phyloP scores from a whole-genome alignment of 2,329 filamentous ascomycete species.

The Tolypocladium nubicola region DNA sequence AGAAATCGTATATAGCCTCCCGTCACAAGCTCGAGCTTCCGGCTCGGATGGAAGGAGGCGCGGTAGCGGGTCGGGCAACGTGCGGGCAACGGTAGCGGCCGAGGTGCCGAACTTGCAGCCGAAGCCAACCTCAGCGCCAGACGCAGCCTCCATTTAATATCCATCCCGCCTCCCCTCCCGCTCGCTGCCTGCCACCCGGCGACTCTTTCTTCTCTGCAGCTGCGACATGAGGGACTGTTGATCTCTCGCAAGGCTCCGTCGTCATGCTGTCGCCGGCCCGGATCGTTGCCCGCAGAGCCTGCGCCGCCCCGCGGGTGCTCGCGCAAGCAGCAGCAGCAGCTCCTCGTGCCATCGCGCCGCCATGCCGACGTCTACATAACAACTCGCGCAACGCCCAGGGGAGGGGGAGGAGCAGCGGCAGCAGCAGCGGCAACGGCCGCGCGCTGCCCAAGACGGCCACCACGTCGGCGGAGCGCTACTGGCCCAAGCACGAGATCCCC shows the following conservation, averaged over 20 bases:
- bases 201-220: background rate
- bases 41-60: background rate
- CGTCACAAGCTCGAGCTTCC: background rate
- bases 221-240: background rate
- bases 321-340: background rate
- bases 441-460: background rate
- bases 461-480: slow-evolving; percentile 1
- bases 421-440: background rate
- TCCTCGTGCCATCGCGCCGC: background rate
- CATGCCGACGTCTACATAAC: background rate
- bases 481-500: slow-evolving; percentile 8
- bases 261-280: slow-evolving; percentile 2
- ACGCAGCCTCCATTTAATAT: background rate
- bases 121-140: background rate
- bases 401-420: background rate
- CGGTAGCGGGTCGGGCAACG: no score
- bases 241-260: background rate
- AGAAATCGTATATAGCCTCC: background rate
- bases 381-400: background rate
- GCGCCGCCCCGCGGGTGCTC: background rate
- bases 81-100: background rate
- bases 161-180: background rate
- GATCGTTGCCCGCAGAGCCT: background rate
- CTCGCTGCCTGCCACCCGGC: background rate
- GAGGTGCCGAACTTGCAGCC: background rate